These are phyloP conservation scores for Didymella glomerata DNA, from an alignment of 2,329 filamentous ascomycete species.

Conservation along the genomic window DNA sequence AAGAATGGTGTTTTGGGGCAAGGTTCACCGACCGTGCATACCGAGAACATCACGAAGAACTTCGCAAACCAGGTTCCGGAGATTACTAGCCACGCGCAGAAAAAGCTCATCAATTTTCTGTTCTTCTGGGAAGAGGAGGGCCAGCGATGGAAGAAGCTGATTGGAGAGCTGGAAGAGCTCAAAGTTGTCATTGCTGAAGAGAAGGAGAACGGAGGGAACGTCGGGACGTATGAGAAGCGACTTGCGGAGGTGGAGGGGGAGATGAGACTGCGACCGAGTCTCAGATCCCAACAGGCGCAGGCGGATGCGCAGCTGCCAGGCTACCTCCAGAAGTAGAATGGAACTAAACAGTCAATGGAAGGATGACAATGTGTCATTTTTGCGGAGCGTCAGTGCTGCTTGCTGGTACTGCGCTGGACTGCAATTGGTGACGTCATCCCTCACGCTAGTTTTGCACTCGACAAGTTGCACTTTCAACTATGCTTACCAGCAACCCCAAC, in stretches of 20 bases:
- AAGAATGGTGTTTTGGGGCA: constrained; percentile 11
- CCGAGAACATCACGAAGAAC: constrained; percentile 10
- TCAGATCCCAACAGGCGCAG: constrained; percentile 8
- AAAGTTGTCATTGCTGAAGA: constrained; percentile 11
- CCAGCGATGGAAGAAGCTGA: constrained; percentile 9
- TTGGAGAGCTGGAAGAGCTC: constrained; percentile 11
- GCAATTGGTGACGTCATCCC: neutral
- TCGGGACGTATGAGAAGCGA: constrained; percentile 15
- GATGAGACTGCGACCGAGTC: constrained; percentile 6
- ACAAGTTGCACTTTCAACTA: constrained; percentile 4
- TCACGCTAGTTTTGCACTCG: constrained; percentile 5
- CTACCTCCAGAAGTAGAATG: neutral
- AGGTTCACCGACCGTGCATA: constrained; percentile 3
- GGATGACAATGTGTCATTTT: neutral
- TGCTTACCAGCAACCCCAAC: neutral
- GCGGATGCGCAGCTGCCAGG: neutral
- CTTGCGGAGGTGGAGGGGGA: constrained; percentile 16
- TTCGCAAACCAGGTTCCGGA: constrained; percentile 12
- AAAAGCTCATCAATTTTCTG: constrained; percentile 18
- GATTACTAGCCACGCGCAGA: constrained; percentile 16
- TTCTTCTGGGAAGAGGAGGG: constrained; percentile 20
- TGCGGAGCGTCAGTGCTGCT: neutral
- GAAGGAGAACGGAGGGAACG: constrained; percentile 1
- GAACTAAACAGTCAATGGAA: neutral
- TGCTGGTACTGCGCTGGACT: neutral